Conservation (phyloP, 2,329 filamentous ascomycete species). For the Aspergillus hiratsukae region DNA sequence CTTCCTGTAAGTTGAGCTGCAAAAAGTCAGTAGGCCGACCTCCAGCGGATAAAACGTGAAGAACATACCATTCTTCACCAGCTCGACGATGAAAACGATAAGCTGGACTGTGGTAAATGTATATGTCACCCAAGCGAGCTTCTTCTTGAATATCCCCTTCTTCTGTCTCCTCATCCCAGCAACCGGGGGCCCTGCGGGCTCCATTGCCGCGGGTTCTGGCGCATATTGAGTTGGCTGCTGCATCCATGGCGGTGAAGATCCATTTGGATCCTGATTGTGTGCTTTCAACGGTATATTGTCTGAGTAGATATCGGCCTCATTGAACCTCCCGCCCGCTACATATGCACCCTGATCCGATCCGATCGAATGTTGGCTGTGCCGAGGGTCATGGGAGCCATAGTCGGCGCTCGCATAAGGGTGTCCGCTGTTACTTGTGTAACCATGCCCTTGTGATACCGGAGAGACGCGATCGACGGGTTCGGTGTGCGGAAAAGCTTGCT, state of each 20-base stretch:
- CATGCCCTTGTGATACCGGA: constrained; percentile 9
- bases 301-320: constrained; percentile 35
- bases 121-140: constrained; percentile 77
- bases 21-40: neutral
- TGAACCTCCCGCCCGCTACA: constrained; percentile 26
- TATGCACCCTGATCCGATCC: constrained; percentile 31
- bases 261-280: constrained; percentile 32
- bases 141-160: constrained; percentile 53
- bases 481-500: constrained; percentile 32
- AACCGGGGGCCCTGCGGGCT: constrained; percentile 14
- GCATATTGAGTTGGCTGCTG: constrained; percentile 43
- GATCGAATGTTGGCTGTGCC: constrained; percentile 36
- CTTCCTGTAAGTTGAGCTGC: constrained; percentile 71
- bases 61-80: constrained; percentile 72
- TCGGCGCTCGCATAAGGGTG: constrained; percentile 40
- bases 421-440: constrained; percentile 17
- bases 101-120: constrained; percentile 71
- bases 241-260: constrained; percentile 33
- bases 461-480: constrained; percentile 34
- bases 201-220: constrained; percentile 48
- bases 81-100: constrained; percentile 80
- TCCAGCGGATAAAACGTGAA: constrained; percentile 6
- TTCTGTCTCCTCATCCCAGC: constrained; percentile 30
- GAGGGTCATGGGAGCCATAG: constrained; percentile 35
- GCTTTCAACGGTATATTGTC: constrained; percentile 41